Evolutionary conservation across 345 rosid genomes (phyloP).

Genomic region (Citrus maxima): DNA sequence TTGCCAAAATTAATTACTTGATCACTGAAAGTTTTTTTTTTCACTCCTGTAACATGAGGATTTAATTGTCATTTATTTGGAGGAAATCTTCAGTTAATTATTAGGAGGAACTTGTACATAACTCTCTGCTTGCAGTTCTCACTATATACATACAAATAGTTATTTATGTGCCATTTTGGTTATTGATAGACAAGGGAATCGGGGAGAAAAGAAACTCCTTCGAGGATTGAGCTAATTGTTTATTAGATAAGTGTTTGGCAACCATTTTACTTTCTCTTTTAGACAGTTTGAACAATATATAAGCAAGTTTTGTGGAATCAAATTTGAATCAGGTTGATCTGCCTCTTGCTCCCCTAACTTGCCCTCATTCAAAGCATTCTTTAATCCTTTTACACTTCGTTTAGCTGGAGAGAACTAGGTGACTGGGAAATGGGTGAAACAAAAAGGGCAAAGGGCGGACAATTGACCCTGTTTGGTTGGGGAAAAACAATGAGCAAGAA

Average conservation of each 20-base stretch:
- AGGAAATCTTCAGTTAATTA: neutral
- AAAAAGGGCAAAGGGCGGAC: neutral
- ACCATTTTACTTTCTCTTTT: neutral
- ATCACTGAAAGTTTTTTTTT: neutral
- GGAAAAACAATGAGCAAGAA: neutral
- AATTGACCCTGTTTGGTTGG: neutral
- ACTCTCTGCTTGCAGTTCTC: neutral
- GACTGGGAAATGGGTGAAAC: neutral
- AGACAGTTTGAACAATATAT: neutral
- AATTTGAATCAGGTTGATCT: neutral
- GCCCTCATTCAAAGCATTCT: neutral
- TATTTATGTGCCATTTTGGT: neutral
- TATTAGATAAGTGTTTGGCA: neutral
- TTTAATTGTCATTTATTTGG: conserved; percentile 4
- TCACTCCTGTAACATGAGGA: neutral
- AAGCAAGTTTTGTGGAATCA: neutral
- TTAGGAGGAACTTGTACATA: neutral
- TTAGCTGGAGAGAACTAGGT: neutral
- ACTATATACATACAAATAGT: neutral
- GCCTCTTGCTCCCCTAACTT: neutral
- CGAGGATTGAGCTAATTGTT: neutral
- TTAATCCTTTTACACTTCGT: no score
- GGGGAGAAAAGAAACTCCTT: neutral
- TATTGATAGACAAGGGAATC: neutral
- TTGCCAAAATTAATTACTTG: neutral